phyloP scores from a whole-genome alignment of 192 early-diverging fungal species.

The Funneliformis mosseae region DNA sequence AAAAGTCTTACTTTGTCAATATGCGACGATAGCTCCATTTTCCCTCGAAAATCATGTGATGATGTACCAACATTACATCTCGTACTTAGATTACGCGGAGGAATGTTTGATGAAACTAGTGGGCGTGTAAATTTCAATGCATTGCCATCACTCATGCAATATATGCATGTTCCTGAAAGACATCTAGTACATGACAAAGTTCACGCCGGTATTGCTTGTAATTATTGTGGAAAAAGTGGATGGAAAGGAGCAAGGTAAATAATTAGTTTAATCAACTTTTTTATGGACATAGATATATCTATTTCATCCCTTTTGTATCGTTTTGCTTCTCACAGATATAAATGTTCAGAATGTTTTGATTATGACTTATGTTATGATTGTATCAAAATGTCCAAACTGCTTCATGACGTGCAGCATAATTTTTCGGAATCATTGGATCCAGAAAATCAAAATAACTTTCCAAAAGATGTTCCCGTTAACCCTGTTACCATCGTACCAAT shows the following conservation, averaged over 20 bases:
- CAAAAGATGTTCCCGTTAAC: neutral
- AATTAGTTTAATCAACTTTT: constrained; percentile 13
- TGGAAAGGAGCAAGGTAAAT: constrained; percentile 27
- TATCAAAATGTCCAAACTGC: constrained; percentile 11
- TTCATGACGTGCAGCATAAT: constrained; percentile 19
- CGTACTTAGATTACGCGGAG: constrained; percentile 65
- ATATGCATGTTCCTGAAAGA: constrained; percentile 3
- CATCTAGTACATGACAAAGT: neutral
- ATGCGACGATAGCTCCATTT: neutral
- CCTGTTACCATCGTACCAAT: constrained; percentile 14
- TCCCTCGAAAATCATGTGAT: neutral
- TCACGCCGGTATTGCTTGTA: constrained; percentile 19
- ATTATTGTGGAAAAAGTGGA: constrained; percentile 19
- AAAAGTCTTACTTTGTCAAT: neutral
- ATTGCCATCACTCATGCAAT: constrained; percentile 27
- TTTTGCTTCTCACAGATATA: neutral
- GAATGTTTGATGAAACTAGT: constrained; percentile 24
- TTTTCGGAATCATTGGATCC: constrained; percentile 14
- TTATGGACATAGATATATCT: neutral
- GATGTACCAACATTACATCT: constrained; percentile 55
- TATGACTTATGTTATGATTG: constrained; percentile 25
- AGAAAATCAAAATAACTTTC: neutral
- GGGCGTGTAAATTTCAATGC: constrained; percentile 7
- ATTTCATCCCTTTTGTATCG: neutral
- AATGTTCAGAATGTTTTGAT: constrained; percentile 19